These are phyloP conservation scores for Hypomontagnella monticulosa DNA, from an alignment of 495 filamentous ascomycete species.

Conservation along the genomic window DNA sequence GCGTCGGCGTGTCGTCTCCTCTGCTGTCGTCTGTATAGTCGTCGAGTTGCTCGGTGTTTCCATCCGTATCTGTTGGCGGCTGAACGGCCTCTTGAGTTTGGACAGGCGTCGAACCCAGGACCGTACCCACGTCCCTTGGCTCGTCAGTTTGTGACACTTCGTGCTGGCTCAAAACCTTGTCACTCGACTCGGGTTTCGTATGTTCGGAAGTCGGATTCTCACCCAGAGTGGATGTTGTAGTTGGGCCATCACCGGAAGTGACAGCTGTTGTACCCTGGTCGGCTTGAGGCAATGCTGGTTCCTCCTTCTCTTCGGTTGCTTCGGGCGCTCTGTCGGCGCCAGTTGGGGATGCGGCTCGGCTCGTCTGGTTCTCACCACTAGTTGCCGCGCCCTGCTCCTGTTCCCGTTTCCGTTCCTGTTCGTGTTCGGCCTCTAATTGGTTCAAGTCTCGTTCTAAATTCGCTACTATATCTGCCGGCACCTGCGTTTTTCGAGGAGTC, in stretches of 20 bases:
- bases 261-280: slow-evolving; percentile 21
- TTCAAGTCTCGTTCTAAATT: slow-evolving; percentile 33
- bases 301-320: slow-evolving; percentile 15
- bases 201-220: slow-evolving; percentile 5
- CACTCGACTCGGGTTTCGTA: slow-evolving; percentile 1
- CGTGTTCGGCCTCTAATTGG: slow-evolving; percentile 36
- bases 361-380: slow-evolving; percentile 34
- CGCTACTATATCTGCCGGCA: slow-evolving; percentile 21
- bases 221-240: slow-evolving; percentile 6
- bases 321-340: slow-evolving; percentile 7
- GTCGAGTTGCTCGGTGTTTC: slow-evolving; percentile 11
- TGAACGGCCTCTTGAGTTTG: slow-evolving; percentile 7
- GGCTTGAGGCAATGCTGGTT: slow-evolving; percentile 16
- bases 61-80: slow-evolving; percentile 9
- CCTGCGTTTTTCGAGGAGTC: slow-evolving; percentile 28
- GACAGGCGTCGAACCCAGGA: background rate
- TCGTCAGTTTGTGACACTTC: background rate
- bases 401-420: slow-evolving; percentile 7
- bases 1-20: slow-evolving; percentile 28
- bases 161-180: slow-evolving; percentile 3
- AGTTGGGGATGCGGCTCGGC: slow-evolving; percentile 18
- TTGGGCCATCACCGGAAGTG: slow-evolving; percentile 9
- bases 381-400: slow-evolving; percentile 22
- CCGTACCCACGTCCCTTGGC: slow-evolving; percentile 1
- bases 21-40: slow-evolving; percentile 35